These are phyloP conservation scores for Geotrichum siamense DNA, from an alignment of 1,139 yeast species.

Conservation along the genomic window DNA sequence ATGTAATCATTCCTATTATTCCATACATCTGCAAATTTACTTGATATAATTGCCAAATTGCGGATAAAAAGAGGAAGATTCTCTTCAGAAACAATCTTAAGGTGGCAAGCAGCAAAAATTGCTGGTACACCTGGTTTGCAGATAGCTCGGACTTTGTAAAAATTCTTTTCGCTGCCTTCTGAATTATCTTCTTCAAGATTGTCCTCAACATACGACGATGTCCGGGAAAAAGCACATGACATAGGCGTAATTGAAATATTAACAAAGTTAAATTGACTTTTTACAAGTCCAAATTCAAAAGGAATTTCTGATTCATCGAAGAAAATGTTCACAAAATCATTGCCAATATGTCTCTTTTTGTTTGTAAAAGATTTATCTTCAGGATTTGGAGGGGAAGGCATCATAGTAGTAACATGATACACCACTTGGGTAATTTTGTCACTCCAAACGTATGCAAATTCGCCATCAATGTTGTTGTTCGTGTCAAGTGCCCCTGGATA, in stretches of 20 bases:
- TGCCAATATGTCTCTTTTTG: conserved; percentile 83
- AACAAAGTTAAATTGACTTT: conserved; percentile 75
- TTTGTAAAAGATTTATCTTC: conserved; percentile 44
- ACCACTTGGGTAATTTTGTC: conserved; percentile 65
- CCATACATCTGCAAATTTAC: conserved; percentile 72
- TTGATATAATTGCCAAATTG: conserved; percentile 57
- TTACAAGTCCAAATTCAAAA: conserved; percentile 63
- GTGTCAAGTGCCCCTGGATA: conserved; percentile 80
- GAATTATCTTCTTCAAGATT: neutral
- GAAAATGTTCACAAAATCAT: conserved; percentile 71
- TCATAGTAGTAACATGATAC: conserved; percentile 74
- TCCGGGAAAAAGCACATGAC: conserved; percentile 26
- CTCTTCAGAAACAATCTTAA: conserved; percentile 57
- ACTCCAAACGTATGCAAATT: conserved; percentile 65
- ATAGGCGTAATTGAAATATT: conserved; percentile 74
- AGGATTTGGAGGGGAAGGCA: conserved; percentile 47
- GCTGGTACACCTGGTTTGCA: conserved; percentile 69
- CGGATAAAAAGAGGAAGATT: conserved; percentile 59
- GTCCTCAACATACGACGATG: conserved; percentile 7
- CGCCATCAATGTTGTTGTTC: conserved; percentile 63
- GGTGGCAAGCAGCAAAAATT: conserved; percentile 66
- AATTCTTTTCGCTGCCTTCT: conserved; percentile 23
- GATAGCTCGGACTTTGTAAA: conserved; percentile 55
- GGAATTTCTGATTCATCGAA: conserved; percentile 67
- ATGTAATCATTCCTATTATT: conserved; percentile 49